Evolutionary conservation across 805 yeast species (phyloP), one percentile per base, ranked within the genome.

Genomic region (Nakazawaea molendinolei): DNA sequence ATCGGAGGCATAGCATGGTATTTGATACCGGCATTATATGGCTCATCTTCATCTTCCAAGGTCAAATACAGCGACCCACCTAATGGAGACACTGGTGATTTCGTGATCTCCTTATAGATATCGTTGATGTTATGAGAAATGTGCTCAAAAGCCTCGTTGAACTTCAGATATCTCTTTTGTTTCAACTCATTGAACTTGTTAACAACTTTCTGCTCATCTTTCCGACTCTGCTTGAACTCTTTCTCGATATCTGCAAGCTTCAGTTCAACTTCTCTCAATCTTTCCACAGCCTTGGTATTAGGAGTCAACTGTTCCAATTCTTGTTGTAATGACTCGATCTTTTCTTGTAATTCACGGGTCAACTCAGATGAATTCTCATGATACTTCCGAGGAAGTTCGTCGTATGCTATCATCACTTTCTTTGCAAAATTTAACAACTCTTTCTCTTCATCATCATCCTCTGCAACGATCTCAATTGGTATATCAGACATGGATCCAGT

Each of bases 1-100:
- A 84, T 72, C 8, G 97, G 97, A 1, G 97, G 97, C 82, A 87
- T 87, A 1, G 95, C 96, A 55, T 86, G 92, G 49, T 86, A 92
- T 47, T 77, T 82, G 30, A 87, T 69, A 2, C 97, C 98, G 0
- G 77, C 74, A 22, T 72, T 56, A 49, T 79, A 92, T 3, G 97
- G 97, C 47, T 85, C 95, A 42, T 86, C 95, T 42, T 81, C 92
- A 48, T 86, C 89, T 47, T 86, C 95, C 24, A 87, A 58, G 0
- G 90, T 80, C 39, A 92, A 64, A 43, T 85, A 81, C 0, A 97
- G 97, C n/a, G 92, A 79, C 1, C 97, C 97, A 28, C 97, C 97
- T 20, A 82, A 65, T 2, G 95, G 80, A 22, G 85, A 74, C 0
- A 79, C 71, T 4, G 69, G 58, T 0, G 83, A 72, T 44, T 74